Evolutionary conservation across 2,329 filamentous ascomycete genomes (phyloP), one percentile per base, ranked within the genome.

Genomic region (Scedosporium aurantiacum): DNA sequence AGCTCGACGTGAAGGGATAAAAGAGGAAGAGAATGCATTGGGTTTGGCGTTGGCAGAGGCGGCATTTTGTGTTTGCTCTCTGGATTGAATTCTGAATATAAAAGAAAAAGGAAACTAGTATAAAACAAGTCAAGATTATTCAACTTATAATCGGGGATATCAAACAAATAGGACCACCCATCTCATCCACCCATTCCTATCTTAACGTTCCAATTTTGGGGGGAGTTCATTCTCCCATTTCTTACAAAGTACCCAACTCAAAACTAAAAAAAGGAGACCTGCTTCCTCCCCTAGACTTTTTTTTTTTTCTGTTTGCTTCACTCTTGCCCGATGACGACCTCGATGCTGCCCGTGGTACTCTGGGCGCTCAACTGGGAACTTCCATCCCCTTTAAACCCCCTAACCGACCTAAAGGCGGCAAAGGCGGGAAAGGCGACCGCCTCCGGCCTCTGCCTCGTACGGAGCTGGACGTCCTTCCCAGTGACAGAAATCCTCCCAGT

Each of bases 391-490:
- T 80, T 80, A 63, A 66, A 68, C 1, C 76, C 78, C 45, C 70
- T 27, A 21, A 75, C 7, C 3, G 65, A 61, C 63, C 70, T 70
- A 45, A 69, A 56, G 23, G n/a, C n/a, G 5, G 32, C n/a, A n/a
- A n/a, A n/a, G n/a, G n/a, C n/a, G n/a, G n/a, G n/a, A n/a, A n/a
- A n/a, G n/a, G n/a, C n/a, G n/a, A n/a, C n/a, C n/a, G n/a, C n/a
- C n/a, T n/a, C n/a, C n/a, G n/a, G n/a, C n/a, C n/a, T n/a, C 71
- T 72, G 1, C 70, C 68, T 41, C 18, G 41, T 23, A 1, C 57
- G 40, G 3, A 80, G 65, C 59, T 70, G 64, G 12, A 83, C 72
- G 16, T 72, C 79, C 47, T 75, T 71, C 14, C 81, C 81, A 21
- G 59, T 63, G 6, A 77, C 69, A 1, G 63, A 60, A 32, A 82